Evolutionary conservation across 768 basidiomycete species (phyloP).

Genomic region (Lactifluus subvellereus): DNA sequence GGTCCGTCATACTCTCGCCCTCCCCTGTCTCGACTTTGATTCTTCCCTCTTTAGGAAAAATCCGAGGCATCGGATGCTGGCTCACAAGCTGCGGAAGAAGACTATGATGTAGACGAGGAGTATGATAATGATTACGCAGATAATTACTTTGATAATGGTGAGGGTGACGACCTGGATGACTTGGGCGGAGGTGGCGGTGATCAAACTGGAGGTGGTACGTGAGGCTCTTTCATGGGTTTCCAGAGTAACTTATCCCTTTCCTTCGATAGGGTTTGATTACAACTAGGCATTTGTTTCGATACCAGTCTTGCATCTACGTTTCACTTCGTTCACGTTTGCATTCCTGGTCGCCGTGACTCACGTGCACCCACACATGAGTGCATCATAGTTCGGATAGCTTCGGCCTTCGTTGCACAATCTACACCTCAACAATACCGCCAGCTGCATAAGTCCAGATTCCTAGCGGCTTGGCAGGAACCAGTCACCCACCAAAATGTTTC

Average conservation of each 20-base stretch:
- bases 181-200: constrained; percentile 63
- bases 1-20: background rate
- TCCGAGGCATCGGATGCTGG: constrained; percentile 64
- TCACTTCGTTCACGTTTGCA: background rate
- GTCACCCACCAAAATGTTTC: constrained; percentile 1
- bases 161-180: constrained; percentile 75
- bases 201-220: constrained; percentile 52
- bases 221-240: background rate
- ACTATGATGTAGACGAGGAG: constrained; percentile 86
- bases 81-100: constrained; percentile 59
- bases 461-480: background rate
- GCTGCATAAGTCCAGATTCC: background rate
- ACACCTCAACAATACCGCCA: background rate
- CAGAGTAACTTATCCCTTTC: background rate
- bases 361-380: background rate
- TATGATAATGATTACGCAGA: constrained; percentile 89
- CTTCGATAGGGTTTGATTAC: constrained; percentile 26
- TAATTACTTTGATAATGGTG: constrained; percentile 89
- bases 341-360: constrained; percentile 9
- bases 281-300: constrained; percentile 20
- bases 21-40: background rate
- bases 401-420: background rate
- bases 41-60: constrained; percentile 45
- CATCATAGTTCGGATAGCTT: background rate
- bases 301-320: background rate